These are phyloP conservation scores for Cucurbita ficifolia DNA, from an alignment of 306 rosid genomes.

Conservation along the genomic window DNA sequence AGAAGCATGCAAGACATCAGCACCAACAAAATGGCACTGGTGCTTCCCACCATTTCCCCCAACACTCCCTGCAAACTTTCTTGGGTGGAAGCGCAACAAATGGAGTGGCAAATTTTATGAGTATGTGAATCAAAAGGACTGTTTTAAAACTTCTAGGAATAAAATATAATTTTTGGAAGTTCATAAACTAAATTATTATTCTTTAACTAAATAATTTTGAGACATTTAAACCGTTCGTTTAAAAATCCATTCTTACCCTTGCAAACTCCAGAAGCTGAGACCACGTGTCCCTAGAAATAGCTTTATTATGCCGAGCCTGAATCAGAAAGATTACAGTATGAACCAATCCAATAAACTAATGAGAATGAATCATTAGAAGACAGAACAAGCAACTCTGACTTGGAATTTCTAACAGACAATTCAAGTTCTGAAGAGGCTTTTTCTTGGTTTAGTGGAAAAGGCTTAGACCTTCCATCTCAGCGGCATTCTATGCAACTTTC, in stretches of 20 bases:
- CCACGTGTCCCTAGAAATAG: constrained; percentile 96
- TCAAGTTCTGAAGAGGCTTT: not conserved
- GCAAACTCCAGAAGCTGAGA: constrained; percentile 98
- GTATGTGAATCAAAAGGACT: not conserved
- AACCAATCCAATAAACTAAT: not conserved
- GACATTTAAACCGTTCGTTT: not conserved
- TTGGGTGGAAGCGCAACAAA: not conserved
- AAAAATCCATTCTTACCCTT: constrained; percentile 35
- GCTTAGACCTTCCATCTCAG: not conserved
- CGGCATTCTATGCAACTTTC: not conserved
- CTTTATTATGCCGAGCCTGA: constrained; percentile 93
- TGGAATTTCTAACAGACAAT: not conserved
- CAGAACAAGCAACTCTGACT: not conserved
- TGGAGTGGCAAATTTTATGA: not conserved
- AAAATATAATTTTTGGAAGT: not conserved
- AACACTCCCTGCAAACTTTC: not conserved
- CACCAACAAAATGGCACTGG: not conserved
- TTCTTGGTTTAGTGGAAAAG: not conserved
- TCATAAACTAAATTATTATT: not conserved
- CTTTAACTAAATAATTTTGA: not conserved
- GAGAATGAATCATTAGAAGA: not conserved
- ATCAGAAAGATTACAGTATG: constrained; percentile 2
- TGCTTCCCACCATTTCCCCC: not conserved
- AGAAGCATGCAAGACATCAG: not conserved
- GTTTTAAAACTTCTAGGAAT: not conserved